Conservation (phyloP, 1,139 yeast genomes). For the Zygosaccharomyces sapae region DNA sequence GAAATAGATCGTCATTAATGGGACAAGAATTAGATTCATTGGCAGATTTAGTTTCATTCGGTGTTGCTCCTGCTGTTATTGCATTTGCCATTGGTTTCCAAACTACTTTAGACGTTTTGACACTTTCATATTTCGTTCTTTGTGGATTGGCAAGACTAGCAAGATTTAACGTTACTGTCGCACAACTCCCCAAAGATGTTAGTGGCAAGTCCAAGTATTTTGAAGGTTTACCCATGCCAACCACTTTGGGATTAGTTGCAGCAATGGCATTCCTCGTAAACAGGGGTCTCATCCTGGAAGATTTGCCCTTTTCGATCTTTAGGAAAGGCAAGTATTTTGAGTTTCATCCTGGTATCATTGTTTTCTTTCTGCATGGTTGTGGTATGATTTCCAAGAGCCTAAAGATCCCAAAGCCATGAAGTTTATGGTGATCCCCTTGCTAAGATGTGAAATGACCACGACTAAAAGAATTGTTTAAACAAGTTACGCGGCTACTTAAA, state of each 20-base stretch:
- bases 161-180: slow-evolving; percentile 88
- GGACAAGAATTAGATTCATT: slow-evolving; percentile 96
- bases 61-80: slow-evolving; percentile 89
- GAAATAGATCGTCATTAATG: slow-evolving; percentile 88
- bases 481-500: background rate
- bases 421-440: background rate
- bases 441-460: background rate
- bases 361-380: slow-evolving; percentile 78
- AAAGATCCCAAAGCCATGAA: slow-evolving; percentile 80
- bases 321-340: slow-evolving; percentile 57
- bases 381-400: slow-evolving; percentile 88
- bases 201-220: slow-evolving; percentile 76
- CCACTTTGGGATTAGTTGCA: slow-evolving; percentile 69
- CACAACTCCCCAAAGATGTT: slow-evolving; percentile 84
- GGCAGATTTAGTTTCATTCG: slow-evolving; percentile 90
- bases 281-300: slow-evolving; percentile 41
- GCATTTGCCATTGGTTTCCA: slow-evolving; percentile 90
- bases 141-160: slow-evolving; percentile 94
- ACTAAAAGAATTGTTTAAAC: background rate
- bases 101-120: slow-evolving; percentile 71
- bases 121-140: slow-evolving; percentile 78
- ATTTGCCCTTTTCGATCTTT: slow-evolving; percentile 62
- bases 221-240: slow-evolving; percentile 95
- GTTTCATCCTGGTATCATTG: slow-evolving; percentile 64
- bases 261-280: slow-evolving; percentile 65